Evolutionary conservation across 2,329 filamentous ascomycete genomes (phyloP), one percentile per base, ranked within the genome.

Genomic region (Botrytis galanthina): DNA sequence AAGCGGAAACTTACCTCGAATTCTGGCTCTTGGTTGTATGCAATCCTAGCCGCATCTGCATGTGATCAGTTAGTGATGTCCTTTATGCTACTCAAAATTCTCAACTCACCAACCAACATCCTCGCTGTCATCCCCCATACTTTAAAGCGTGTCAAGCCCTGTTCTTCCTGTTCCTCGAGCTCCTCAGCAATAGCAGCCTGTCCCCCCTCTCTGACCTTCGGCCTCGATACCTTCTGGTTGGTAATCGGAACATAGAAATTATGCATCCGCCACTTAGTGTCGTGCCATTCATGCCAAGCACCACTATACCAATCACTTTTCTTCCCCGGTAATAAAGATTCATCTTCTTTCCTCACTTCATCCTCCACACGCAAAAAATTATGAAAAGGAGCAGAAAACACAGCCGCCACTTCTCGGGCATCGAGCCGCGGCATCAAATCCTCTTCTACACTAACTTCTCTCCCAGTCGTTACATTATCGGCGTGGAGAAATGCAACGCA

Each of bases 41-140:
- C 95, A 29, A 97, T 87, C 75, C 93, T 86, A 48, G 95, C 95
- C 7, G 92, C 92, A 83, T 98, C 95, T 73, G n/a, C 8, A 32
- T 57, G n/a, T 51, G 44, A 29, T 57, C 46, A 57, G 57, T 70
- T 10, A 63, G 51, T 44, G 16, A n/a, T 18, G 26, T 57, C 46
- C 39, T 32, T 37, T 44, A 7, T 42, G 4, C 18, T 18, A 29
- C 18, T 10, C n/a, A 16, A 44, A 63, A 29, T 42, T 71, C 26
- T 51, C 20, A 22, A 70, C 72, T 70, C 35, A 73, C 72, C 72
- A 8, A 98, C 93, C 72, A 98, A 82, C 72, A 98, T 95, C 70
- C 94, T 86, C 4, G 94, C 95, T 71, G 95, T 98, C 93, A 98
- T 95, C 26, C 95, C 95, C 88, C 95, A 98, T 7, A 98, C 94